Evolutionary conservation across 139 green algal genomes (phyloP), one percentile per base, ranked within the genome.

Genomic region (Picochlorum sp.): DNA sequence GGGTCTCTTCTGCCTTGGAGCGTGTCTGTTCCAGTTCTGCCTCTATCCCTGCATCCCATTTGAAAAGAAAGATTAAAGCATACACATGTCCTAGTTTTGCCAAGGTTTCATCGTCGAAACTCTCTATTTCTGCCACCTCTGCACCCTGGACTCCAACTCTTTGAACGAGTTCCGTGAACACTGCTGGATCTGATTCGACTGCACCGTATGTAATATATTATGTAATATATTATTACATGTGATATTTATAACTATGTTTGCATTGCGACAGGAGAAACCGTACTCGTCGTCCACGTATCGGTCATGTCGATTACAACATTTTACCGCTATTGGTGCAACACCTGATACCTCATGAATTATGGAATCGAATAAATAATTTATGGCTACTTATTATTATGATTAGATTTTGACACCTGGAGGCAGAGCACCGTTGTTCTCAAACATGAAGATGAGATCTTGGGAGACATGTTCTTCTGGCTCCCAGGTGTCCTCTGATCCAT

Each of bases 61-160:
- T 98, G 84, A 99, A 99, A 32, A 99, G 80, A 66, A 99, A 99
- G 4, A 99, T 90, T 3, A 99, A 75, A 1, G 94, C 94, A 69
- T 96, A 95, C 5, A 99, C 82, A 1, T 61, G 87, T 79, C 64
- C 72, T 16, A 95, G 56, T 2, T 70, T 30, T 11, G 71, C 20
- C 26, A 95, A 69, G 1, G 67, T 65, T 11, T 89, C 76, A 6
- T 75, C 56, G 41, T 97, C 92, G 20, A 96, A 51, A 0, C 82
- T 83, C 41, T 87, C 96, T 0, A 98, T 72, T 74, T 98, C 92
- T 30, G 13, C 46, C 51, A 89, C 88, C 76, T 96, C 85, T 8
- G 96, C 87, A 1, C 84, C 91, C 15, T 88, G 77, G 3, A 92
- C 90, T 1, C 91, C 88, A 64, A 98, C n/a, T 20, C 80, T 34